A percentile compares a stretch with the other conserved stretches of the same genome.
Conservation (phyloP, 1,284 basidiomycete species). For the Polyporus tsugae region DNA sequence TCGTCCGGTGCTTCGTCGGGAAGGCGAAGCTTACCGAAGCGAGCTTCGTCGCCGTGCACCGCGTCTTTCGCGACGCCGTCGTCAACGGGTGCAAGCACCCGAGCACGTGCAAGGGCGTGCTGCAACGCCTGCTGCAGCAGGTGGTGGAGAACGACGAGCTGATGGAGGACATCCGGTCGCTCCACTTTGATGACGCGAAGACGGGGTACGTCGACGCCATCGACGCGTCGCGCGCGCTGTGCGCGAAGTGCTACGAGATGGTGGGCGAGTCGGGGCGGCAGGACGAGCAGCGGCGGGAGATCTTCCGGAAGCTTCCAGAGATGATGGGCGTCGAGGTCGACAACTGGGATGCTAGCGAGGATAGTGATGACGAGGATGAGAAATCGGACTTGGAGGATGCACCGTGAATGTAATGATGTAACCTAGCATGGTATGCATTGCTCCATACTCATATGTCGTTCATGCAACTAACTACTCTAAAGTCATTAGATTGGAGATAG, state of each 20-base stretch:
- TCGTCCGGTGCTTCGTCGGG: conserved; percentile 19
- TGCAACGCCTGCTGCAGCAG: conserved; percentile 12
- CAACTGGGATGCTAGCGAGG: conserved; percentile 11
- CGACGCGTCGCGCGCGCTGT: conserved; percentile 21
- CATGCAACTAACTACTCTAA: too few relatives aligned
- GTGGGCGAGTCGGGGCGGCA: conserved; percentile 12
- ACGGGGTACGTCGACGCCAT: conserved; percentile 17
- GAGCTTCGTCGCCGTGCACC: conserved; percentile 14
- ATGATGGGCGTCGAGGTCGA: conserved; percentile 22
- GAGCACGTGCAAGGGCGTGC: conserved; percentile 1
- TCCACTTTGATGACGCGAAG: conserved; percentile 16
- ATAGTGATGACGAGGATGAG: background rate
- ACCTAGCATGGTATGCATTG: background rate
- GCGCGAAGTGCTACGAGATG: conserved; percentile 17
- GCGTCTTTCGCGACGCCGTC: conserved; percentile 12
- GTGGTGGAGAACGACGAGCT: conserved; percentile 17
- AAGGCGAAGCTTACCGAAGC: conserved; percentile 18
- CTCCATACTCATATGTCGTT: background rate
- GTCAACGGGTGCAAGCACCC: conserved; percentile 12
- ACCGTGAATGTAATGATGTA: background rate
- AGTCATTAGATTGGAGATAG: too few relatives aligned
- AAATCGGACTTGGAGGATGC: background rate
- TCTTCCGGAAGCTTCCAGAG: conserved; percentile 17
- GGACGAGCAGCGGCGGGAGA: conserved; percentile 16
- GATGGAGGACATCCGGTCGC: conserved; percentile 14